Evolutionary conservation across 768 basidiomycete genomes (phyloP).

Genomic region (Mycena metata): DNA sequence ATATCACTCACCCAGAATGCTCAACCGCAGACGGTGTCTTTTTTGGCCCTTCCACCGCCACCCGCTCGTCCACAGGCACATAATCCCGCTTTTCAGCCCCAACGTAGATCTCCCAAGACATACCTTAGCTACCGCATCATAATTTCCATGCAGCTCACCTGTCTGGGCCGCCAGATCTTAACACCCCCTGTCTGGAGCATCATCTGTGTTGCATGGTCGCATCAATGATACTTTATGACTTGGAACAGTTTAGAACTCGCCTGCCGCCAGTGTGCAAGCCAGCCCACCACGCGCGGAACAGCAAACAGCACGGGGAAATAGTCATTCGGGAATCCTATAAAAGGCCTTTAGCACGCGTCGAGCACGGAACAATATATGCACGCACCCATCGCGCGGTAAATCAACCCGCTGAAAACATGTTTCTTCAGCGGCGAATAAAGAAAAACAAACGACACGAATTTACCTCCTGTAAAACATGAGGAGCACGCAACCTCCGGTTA

Average conservation of each 20-base stretch:
- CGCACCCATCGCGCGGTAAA: conserved; percentile 93
- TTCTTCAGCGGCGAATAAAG: conserved; percentile 22
- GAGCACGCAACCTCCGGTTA: not conserved
- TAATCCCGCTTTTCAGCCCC: conserved; percentile 83
- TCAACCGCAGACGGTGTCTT: conserved; percentile 73
- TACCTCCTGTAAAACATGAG: conserved; percentile 64
- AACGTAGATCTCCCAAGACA: conserved; percentile 75
- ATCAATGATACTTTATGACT: conserved; percentile 12
- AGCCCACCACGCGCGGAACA: conserved; percentile 92
- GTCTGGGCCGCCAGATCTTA: conserved; percentile 93
- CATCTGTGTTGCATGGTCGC: conserved; percentile 65
- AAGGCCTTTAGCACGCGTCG: conserved; percentile 28
- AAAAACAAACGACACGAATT: conserved; percentile 29
- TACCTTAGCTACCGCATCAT: conserved; percentile 22
- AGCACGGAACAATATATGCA: conserved; percentile 20
- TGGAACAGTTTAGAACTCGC: conserved; percentile 50
- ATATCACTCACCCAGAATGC: conserved; percentile 78
- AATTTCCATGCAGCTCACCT: conserved; percentile 59
- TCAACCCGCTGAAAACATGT: conserved; percentile 72
- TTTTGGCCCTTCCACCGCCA: conserved; percentile 64
- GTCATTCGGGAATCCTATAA: conserved; percentile 88
- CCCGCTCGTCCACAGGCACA: conserved; percentile 73
- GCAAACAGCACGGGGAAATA: conserved; percentile 96
- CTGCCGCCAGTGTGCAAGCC: conserved; percentile 95
- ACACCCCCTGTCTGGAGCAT: conserved; percentile 92